Conservation (phyloP, 305 asterid species). For the Ilex paraguariensis region DNA sequence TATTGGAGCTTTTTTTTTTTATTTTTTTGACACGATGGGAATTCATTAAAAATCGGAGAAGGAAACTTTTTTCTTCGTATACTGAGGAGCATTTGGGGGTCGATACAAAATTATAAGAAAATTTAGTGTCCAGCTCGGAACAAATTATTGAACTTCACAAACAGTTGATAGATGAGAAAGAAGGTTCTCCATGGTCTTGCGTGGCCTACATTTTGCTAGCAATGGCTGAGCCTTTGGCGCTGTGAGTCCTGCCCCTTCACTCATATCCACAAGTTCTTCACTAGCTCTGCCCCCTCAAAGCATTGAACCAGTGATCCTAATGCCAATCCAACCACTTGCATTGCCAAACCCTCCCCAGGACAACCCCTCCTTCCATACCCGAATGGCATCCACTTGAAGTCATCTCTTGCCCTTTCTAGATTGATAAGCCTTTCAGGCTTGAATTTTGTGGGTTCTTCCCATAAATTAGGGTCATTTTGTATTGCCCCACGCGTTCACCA, state of each 20-base stretch:
- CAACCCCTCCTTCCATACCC: slow-evolving; percentile 55
- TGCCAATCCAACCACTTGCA: slow-evolving; percentile 35
- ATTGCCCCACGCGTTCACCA: slow-evolving; percentile 52
- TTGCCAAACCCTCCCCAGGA: slow-evolving; percentile 53
- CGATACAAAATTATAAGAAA: too few species aligned
- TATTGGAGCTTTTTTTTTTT: too few species aligned
- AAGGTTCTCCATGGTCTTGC: slow-evolving; percentile 14
- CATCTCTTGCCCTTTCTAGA: slow-evolving; percentile 14
- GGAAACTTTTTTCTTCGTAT: too few species aligned
- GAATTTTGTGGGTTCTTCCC: slow-evolving; percentile 43
- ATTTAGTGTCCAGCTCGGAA: too few species aligned
- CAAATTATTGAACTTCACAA: too few species aligned
- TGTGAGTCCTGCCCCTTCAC: slow-evolving; percentile 31
- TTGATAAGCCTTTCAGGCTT: slow-evolving; percentile 42
- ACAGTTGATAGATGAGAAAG: slow-evolving; percentile 7
- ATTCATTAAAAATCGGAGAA: too few species aligned
- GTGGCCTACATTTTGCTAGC: slow-evolving; percentile 36
- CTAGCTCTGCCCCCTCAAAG: slow-evolving; percentile 47
- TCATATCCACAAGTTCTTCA: slow-evolving; percentile 39
- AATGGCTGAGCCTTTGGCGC: slow-evolving; percentile 48
- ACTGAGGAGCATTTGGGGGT: too few species aligned
- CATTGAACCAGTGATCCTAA: slow-evolving; percentile 44
- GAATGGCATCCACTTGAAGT: slow-evolving; percentile 32
- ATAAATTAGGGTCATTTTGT: slow-evolving; percentile 36
- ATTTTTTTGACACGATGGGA: too few species aligned